Conservation (phyloP, 208 protist species). For the Polymyxa betae region DNA sequence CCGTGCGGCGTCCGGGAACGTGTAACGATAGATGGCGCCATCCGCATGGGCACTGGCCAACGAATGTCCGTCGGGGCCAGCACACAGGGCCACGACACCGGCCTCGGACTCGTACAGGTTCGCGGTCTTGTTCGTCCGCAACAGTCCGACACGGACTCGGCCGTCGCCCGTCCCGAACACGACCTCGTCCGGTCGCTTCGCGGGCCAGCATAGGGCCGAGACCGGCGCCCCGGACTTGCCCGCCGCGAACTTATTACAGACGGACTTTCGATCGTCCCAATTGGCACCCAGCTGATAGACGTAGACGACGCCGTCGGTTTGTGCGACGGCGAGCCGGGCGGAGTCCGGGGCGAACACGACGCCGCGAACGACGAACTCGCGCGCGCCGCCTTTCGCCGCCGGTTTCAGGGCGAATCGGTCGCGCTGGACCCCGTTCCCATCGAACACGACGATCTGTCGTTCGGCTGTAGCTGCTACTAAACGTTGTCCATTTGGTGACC, state of each 20-base stretch:
- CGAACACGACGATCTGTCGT: constrained; percentile 51
- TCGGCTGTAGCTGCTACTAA: constrained; percentile 51
- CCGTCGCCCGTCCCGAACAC: constrained; percentile 91
- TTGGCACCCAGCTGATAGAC: constrained; percentile 93
- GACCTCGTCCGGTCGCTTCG: constrained; percentile 84
- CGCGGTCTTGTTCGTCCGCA: constrained; percentile 88
- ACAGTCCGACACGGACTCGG: constrained; percentile 82
- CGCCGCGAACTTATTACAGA: constrained; percentile 95
- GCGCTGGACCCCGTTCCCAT: constrained; percentile 51
- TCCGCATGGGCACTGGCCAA: constrained; percentile 89
- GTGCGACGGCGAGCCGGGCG: constrained; percentile 88
- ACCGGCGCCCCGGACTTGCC: constrained; percentile 82
- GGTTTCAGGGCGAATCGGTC: constrained; percentile 55
- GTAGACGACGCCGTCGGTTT: constrained; percentile 92
- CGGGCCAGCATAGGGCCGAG: constrained; percentile 88
- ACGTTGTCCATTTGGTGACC: constrained; percentile 44
- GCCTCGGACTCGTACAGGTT: constrained; percentile 87
- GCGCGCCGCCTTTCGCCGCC: constrained; percentile 79
- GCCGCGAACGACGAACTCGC: constrained; percentile 83
- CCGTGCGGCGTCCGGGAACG: constrained; percentile 62
- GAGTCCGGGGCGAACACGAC: constrained; percentile 94
- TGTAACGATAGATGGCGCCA: constrained; percentile 75
- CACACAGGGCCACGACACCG: constrained; percentile 81
- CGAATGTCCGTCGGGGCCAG: constrained; percentile 78
- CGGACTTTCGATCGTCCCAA: constrained; percentile 95